Evolutionary conservation across 208 protist species (phyloP).

Genomic region (Lotmaria passim): DNA sequence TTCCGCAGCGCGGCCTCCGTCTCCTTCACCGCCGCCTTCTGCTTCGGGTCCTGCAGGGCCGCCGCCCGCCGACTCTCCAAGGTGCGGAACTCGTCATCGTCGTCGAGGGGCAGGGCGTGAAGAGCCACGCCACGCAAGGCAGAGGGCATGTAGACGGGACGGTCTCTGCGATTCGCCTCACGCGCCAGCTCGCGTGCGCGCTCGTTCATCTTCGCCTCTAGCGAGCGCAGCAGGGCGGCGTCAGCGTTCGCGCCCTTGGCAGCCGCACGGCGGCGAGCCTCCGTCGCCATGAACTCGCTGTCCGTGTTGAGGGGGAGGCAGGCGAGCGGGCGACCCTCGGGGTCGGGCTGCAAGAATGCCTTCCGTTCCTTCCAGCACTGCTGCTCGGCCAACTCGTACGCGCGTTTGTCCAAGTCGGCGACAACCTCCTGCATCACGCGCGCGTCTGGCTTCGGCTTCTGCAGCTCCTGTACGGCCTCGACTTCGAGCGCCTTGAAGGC

Average conservation of each 20-base stretch:
- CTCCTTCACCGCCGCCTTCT: constrained; percentile 15
- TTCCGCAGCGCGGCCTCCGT: constrained; percentile 50
- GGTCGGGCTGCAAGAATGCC: constrained; percentile 38
- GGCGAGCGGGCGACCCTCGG: constrained; percentile 46
- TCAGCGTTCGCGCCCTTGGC: constrained; percentile 35
- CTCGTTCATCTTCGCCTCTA: constrained; percentile 45
- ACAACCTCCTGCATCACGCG: constrained; percentile 30
- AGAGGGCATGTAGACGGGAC: constrained; percentile 40
- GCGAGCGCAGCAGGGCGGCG: constrained; percentile 33
- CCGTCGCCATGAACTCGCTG: constrained; percentile 36
- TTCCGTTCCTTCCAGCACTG: constrained; percentile 49
- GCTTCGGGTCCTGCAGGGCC: constrained; percentile 31
- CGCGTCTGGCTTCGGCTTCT: constrained; percentile 41
- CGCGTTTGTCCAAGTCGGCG: constrained; percentile 48
- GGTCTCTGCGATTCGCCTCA: constrained; percentile 49
- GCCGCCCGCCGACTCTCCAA: constrained; percentile 46
- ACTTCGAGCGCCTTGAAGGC: constrained; percentile 42
- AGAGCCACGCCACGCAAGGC: constrained; percentile 57
- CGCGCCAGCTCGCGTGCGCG: constrained; percentile 57
- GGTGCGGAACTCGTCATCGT: constrained; percentile 60
- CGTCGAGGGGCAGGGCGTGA: constrained; percentile 49
- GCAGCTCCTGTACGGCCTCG: constrained; percentile 26
- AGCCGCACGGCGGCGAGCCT: constrained; percentile 43
- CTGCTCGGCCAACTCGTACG: constrained; percentile 53
- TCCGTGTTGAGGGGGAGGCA: constrained; percentile 53